Evolutionary conservation across 2,329 filamentous ascomycete genomes (phyloP).

Genomic region (Calonectria multiphialidica): DNA sequence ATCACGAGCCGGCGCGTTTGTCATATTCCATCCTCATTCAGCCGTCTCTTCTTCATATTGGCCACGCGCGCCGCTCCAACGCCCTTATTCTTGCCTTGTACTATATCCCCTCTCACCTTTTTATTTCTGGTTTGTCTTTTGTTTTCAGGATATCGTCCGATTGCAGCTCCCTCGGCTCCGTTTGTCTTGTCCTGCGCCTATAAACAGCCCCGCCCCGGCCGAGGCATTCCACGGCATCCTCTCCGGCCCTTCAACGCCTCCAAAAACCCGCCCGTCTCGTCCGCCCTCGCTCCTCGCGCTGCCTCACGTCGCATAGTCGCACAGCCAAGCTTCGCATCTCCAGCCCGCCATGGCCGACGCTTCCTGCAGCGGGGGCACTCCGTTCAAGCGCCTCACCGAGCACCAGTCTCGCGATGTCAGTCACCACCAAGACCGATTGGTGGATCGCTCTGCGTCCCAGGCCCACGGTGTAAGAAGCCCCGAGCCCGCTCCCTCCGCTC

Average conservation of each 20-base stretch:
- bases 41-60: not conserved
- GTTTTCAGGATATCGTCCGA: conserved; percentile 11
- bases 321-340: not conserved
- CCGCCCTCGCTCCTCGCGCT: not conserved
- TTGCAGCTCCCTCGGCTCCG: not conserved
- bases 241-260: not conserved
- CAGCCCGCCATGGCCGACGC: conserved; percentile 52
- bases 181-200: conserved; percentile 6
- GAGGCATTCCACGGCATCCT: conserved; percentile 32
- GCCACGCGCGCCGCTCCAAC: not conserved
- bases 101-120: not conserved
- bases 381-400: conserved; percentile 57
- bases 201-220: conserved; percentile 26
- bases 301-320: not conserved
- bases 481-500: not conserved
- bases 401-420: conserved; percentile 56
- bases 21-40: not conserved
- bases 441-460: conserved; percentile 44
- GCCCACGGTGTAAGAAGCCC: conserved; percentile 46
- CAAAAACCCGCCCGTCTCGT: conserved; percentile 3
- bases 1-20: conserved; percentile 7
- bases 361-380: conserved; percentile 56
- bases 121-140: not conserved
- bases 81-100: not conserved
- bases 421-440: conserved; percentile 55